Evolutionary conservation across 2,329 filamentous ascomycete genomes (phyloP).

Genomic region (Dryadomyces quercivorus): DNA sequence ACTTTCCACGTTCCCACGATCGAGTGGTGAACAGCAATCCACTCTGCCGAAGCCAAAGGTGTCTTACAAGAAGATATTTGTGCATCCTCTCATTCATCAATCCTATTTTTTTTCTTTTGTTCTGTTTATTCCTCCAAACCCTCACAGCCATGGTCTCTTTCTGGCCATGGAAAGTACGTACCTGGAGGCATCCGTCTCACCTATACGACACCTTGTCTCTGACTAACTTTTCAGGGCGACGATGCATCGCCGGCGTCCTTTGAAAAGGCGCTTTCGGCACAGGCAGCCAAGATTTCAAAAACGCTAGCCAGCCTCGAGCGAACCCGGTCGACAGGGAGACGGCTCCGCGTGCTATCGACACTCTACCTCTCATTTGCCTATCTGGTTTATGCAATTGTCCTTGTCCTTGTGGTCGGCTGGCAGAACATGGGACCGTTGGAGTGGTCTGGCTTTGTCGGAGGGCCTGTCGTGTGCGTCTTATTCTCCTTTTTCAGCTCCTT

Average conservation of each 20-base stretch:
- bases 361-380: conserved; percentile 87
- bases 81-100: background rate
- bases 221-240: conserved; percentile 45
- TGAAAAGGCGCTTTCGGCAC: conserved; percentile 74
- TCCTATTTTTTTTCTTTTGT: background rate
- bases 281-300: conserved; percentile 71
- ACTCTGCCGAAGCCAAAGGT: background rate
- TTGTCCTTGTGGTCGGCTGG: conserved; percentile 76
- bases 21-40: background rate
- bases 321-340: conserved; percentile 58
- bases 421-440: conserved; percentile 64
- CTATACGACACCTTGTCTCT: background rate
- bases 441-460: conserved; percentile 65
- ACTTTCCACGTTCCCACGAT: background rate
- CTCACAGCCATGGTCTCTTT: conserved; percentile 17
- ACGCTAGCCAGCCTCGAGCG: conserved; percentile 63
- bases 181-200: background rate
- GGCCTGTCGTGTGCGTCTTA: conserved; percentile 57
- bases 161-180: conserved; percentile 15
- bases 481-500: background rate
- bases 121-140: background rate
- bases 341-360: conserved; percentile 75
- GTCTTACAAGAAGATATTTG: background rate
- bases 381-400: conserved; percentile 70
- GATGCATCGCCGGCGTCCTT: conserved; percentile 80